Percentiles rank a stretch among this genome's conserved stretches.
phyloP scores from a whole-genome alignment of 768 basidiomycete genomes.

The Paxillus involutus region DNA sequence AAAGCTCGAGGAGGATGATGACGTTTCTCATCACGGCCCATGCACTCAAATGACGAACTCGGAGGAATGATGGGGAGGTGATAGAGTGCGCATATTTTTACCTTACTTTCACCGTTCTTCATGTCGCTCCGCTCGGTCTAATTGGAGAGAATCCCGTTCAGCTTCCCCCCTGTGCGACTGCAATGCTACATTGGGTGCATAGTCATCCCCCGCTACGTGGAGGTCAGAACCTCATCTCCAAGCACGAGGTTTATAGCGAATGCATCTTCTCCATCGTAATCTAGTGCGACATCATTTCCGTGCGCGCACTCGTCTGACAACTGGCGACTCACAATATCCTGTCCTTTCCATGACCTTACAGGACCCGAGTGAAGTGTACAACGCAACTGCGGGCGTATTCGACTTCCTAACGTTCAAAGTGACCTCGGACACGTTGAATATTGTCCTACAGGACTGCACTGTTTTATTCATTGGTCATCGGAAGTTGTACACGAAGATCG shows the following conservation, averaged over 20 bases:
- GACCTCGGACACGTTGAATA: conserved; percentile 2
- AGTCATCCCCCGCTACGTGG: not conserved
- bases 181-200: not conserved
- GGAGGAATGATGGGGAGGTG: not conserved
- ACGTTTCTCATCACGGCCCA: not conserved
- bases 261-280: conserved; percentile 2
- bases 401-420: conserved; percentile 8
- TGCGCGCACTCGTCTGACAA: not conserved
- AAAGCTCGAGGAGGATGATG: not conserved
- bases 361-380: conserved; percentile 7
- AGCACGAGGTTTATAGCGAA: conserved; percentile 2
- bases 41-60: not conserved
- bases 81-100: not conserved
- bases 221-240: not conserved
- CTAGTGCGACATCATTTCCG: not conserved
- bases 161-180: not conserved
- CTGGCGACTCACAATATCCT: not conserved
- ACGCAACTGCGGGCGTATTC: conserved; percentile 8
- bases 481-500: not conserved
- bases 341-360: not conserved
- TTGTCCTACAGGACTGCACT: not conserved
- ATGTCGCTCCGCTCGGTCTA: too few relatives aligned
- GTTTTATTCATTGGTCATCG: not conserved
- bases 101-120: not conserved
- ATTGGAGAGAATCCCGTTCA: too few relatives aligned